Base-by-base conservation (phyloP, 2,329 filamentous ascomycete species). In the Cladorrhinum sp. region DNA sequence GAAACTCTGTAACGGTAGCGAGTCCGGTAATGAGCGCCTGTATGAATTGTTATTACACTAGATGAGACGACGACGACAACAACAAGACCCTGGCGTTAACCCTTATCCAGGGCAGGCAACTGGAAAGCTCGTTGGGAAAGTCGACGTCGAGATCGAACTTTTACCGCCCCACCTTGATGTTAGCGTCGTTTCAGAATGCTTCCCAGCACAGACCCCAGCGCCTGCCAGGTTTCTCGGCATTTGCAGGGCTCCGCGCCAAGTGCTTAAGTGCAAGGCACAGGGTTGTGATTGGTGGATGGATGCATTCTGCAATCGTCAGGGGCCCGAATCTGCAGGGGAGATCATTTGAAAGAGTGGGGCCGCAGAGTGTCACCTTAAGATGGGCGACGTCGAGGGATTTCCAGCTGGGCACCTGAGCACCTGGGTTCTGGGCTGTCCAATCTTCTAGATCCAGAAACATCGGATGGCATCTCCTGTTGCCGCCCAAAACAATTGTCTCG, bases 261-360 rank as follows among this genome's bases (percentile, higher is more conserved):
- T 42, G 14, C 24, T 62, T 55, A 63, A 49, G 42, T 63, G 61
- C 63, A 68, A 66, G 66, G 60, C 65, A 67, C 64, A 60, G 62
- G 14, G 51, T 57, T 59, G 10, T 50, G 20, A 64, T 65, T 65
- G 64, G 64, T 46, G 54, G 46, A 49, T 49, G 20, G 48, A 46
- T 52, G 42, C 42, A 46, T 8, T 3, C 39, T 28, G 55, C 26
- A 48, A 33, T n/a, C 54, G 33, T 39, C 54, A 46, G 36, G 21
- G 39, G 36, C 24, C 21, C 7, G 55, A 48, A 23, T 28, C 21
- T 33, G 39, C 36, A 49, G 55, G 39, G 55, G 55, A 20, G 23
- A 26, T 49, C 55, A 26, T 18, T 48, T 48, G 39, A 57, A 33
- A 57, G 21, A 14, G 55, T 23, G 55, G 33, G 28, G 23, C 39